Conservation (phyloP, 768 basidiomycete genomes). For the Botryobasidium botryosum region DNA sequence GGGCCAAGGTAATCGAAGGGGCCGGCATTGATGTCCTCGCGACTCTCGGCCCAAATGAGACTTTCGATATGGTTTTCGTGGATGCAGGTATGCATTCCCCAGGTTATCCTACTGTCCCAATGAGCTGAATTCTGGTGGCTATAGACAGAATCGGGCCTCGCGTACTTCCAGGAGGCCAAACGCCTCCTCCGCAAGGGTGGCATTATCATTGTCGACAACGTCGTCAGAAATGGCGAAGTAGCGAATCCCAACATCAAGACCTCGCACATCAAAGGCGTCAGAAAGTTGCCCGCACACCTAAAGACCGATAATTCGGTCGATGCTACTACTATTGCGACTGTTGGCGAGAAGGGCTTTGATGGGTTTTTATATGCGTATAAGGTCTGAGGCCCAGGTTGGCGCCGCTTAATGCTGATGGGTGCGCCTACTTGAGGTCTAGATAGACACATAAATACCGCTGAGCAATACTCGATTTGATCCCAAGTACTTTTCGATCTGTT, state of each 20-base stretch:
- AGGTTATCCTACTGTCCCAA: no score
- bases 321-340: slow-evolving; percentile 32
- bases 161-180: slow-evolving; percentile 44
- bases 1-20: slow-evolving; percentile 34
- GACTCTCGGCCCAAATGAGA: slow-evolving; percentile 29
- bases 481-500: no score
- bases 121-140: no score
- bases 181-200: slow-evolving; percentile 41
- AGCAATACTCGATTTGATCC: no score
- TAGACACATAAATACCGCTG: no score
- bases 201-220: slow-evolving; percentile 50
- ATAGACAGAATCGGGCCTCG: slow-evolving; percentile 29
- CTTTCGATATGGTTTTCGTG: slow-evolving; percentile 54
- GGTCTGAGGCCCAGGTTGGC: slow-evolving; percentile 20
- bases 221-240: slow-evolving; percentile 33
- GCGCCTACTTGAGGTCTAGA: no score
- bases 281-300: slow-evolving; percentile 28
- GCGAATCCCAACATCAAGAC: slow-evolving; percentile 25
- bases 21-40: slow-evolving; percentile 34
- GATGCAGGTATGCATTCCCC: no score
- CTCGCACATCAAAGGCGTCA: slow-evolving; percentile 28
- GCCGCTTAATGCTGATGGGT: no score
- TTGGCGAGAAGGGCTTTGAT: slow-evolving; percentile 38
- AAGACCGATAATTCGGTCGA: slow-evolving; percentile 35
- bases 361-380: slow-evolving; percentile 32